Base-by-base conservation (phyloP, 257 asterid genomes). In the Striga asiatica region DNA sequence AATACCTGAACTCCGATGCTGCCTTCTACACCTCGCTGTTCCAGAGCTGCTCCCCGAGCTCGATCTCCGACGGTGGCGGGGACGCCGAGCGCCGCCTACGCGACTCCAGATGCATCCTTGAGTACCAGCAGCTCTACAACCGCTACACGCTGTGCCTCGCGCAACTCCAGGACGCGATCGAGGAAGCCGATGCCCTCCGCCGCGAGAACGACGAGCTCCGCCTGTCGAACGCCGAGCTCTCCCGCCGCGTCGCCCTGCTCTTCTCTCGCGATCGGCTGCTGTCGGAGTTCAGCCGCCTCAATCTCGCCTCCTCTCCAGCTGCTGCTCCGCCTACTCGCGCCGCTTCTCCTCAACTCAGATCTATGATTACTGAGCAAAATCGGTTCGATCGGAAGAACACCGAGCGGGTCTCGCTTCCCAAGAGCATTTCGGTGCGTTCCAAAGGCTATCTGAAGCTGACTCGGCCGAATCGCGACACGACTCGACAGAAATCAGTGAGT, bases 101-200 rank as follows among this genome's bases (percentile, higher is more conserved):
- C 20, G 77, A 76, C 12, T 57, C 81, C 8, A 74, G 86, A 68
- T 63, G 59, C 59, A 18, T 76, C 70, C 74, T 79, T 20, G 81
- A 82, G 85, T 77, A 79, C 62, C 93, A 80, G 72, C 94, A 84
- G 76, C 94, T 84, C 38, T 84, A 81, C 75, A 84, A 84, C 52
- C 74, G 81, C 8, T 79, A 84, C 62, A 75, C 70, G 2, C 66
- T 74, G 54, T 81, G 85, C 48, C 72, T 78, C 35, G 71, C 83
- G 60, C 88, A 69, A 72, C 70, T 81, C 38, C 81, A 54, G 34
- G 83, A 84, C n/a, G 57, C 76, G 29, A 57, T 81, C 39, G 80
- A 77, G 18, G 88, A 78, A 70, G 72, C 74, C 12, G 84, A 77
- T 24, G 71, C 75, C 27, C 88, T 84, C 59, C 78, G 80, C 61